Evolutionary conservation across 768 basidiomycete species (phyloP).

Genomic region (Trametes sanguinea): DNA sequence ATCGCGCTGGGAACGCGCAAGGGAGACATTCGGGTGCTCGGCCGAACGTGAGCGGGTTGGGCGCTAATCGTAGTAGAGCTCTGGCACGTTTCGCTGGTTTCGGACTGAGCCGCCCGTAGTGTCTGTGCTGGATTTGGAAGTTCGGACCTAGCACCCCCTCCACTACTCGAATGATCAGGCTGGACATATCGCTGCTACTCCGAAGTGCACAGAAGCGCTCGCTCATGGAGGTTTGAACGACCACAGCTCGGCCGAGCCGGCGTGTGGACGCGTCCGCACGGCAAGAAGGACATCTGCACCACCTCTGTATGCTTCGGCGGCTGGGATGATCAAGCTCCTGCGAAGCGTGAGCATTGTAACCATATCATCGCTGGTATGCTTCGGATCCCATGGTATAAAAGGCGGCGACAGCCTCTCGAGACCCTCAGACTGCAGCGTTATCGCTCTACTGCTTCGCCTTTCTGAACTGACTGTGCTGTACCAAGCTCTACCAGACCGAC

Average conservation of each 20-base stretch:
- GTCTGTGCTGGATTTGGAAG: background rate
- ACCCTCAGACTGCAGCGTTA: too few species aligned
- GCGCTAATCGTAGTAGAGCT: background rate
- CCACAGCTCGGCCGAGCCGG: background rate
- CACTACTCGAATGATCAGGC: background rate
- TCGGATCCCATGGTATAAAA: too few species aligned
- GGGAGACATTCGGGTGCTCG: conserved; percentile 29
- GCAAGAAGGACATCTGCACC: background rate
- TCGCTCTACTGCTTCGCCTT: too few species aligned
- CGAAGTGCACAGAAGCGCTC: background rate
- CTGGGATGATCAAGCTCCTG: too few species aligned
- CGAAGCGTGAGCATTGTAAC: too few species aligned
- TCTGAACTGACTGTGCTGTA: too few species aligned
- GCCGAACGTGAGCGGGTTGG: conserved; percentile 12
- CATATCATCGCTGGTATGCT: too few species aligned
- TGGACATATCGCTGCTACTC: background rate
- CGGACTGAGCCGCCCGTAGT: background rate
- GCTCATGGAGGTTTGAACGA: too few species aligned
- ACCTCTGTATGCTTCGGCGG: too few species aligned
- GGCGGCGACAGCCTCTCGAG: too few species aligned
- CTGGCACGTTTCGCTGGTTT: background rate
- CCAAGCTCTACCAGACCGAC: too few species aligned
- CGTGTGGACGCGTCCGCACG: background rate
- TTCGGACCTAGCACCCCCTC: background rate
- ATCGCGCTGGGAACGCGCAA: conserved; percentile 33